Percentiles rank a stretch among this genome's conserved stretches.
These are phyloP conservation scores for Chlorella sp. DNA, from an alignment of 139 green algal species.

Conservation along the genomic window DNA sequence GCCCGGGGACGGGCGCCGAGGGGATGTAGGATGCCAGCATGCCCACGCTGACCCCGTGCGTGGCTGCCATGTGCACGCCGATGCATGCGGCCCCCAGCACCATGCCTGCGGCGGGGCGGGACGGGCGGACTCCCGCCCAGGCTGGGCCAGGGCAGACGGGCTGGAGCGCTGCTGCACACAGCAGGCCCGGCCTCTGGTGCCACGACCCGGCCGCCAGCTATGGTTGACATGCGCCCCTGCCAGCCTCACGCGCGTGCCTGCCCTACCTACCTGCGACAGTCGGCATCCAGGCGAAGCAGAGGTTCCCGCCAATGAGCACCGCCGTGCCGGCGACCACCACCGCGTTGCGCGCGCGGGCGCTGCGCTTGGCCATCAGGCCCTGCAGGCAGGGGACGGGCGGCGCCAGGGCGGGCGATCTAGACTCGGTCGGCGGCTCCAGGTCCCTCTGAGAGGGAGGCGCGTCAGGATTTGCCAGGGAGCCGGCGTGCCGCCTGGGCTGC, in stretches of 20 bases:
- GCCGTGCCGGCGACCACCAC: constrained; percentile 68
- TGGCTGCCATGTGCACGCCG: constrained; percentile 85
- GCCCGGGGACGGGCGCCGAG: constrained; percentile 44
- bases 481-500: too few species aligned
- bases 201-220: too few species aligned
- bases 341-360: constrained; percentile 59
- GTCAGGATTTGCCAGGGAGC: too few species aligned
- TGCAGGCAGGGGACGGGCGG: too few species aligned
- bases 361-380: constrained; percentile 52
- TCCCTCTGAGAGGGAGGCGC: too few species aligned
- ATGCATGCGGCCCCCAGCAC: constrained; percentile 62
- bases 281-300: constrained; percentile 47
- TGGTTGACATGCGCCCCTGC: too few species aligned
- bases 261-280: constrained; percentile 15
- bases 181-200: too few species aligned
- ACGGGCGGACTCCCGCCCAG: not conserved
- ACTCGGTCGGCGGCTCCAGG: too few species aligned
- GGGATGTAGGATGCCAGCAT: constrained; percentile 78
- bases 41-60: constrained; percentile 74
- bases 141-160: not conserved
- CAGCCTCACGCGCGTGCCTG: too few species aligned
- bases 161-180: not conserved
- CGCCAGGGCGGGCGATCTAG: too few species aligned
- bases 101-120: constrained; percentile 61
- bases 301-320: constrained; percentile 68